Base-by-base conservation (phyloP, 352 stramenopile species). In the Pythium graminicola region DNA sequence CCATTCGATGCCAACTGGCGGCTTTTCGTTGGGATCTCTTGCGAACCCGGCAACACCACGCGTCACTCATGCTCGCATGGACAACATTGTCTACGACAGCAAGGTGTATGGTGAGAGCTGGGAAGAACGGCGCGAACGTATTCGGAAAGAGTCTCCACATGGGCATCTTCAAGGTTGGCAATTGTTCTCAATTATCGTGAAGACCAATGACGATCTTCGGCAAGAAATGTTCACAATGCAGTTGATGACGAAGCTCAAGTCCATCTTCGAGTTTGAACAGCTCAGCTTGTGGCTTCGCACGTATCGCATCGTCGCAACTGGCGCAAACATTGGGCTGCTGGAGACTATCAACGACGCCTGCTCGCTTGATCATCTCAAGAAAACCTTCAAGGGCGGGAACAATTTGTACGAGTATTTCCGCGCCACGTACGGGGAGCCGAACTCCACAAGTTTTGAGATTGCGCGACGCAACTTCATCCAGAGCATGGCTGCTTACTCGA, bases 221-320 rank as follows among this genome's bases (percentile, higher is more conserved):
- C 97, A 99, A 66, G 96, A 99, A 69, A 87, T 97, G 24, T 99
- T 99, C 70, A 96, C 96, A 13, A 84, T 99, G 58, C 95, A 99
- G 66, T 70, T 99, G 8, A 98, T 99, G 64, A 82, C 97, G 35
- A 93, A 98, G 51, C 98, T 98, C 51, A 83, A 95, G 28, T 91
- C 98, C 65, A 98, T 98, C 49, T 99, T 99, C 69, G 81, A 93
- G 52, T 88, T 86, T 20, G 88, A 90, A 6, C 88, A 96, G 44
- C 55, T 99, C 9, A 89, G 95, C 2, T 76, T 99, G 42, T 99
- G 93, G 91, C 74, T 99, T 8, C 86, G 95, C 55, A 85, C 85
- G 11, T 99, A 99, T 62, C 80, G 94, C 20, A 99, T 99, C 55
- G 95, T 99, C 36, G 88, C 93, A 7, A 99, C 96, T 22, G 92